A percentile compares a stretch with the other conserved stretches of the same genome.
Evolutionary conservation across 257 asterid genomes (phyloP).

Genomic region (Ajuga chamaepitys): DNA sequence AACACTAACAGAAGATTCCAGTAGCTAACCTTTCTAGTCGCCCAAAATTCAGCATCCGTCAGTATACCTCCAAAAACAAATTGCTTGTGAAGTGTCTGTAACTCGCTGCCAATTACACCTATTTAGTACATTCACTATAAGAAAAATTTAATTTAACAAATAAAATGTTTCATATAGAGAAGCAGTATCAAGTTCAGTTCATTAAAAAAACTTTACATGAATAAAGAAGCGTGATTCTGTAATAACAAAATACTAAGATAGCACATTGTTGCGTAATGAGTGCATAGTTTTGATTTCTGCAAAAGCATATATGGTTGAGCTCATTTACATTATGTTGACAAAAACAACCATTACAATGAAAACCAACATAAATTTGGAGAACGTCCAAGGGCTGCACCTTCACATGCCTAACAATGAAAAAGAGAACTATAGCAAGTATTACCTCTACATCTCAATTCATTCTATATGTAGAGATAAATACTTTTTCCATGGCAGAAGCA

Average conservation of each 20-base stretch:
- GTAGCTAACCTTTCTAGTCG: constrained; percentile 79
- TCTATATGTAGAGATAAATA: not conserved
- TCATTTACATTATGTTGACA: not conserved
- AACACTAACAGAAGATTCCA: constrained; percentile 11
- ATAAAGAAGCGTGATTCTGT: not conserved
- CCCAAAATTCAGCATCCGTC: constrained; percentile 97
- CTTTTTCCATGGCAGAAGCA: not conserved
- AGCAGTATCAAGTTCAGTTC: not conserved
- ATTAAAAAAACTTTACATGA: not conserved
- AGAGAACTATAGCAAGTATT: not conserved
- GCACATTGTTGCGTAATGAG: not conserved
- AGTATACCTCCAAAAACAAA: constrained; percentile 72
- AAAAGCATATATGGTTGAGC: not conserved
- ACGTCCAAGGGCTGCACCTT: not conserved
- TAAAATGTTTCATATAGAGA: constrained; percentile 10
- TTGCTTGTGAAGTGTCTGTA: constrained; percentile 86
- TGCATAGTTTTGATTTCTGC: not conserved
- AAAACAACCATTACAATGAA: not conserved
- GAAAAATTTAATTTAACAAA: constrained; percentile 10
- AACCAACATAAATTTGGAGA: not conserved
- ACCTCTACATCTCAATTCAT: not conserved
- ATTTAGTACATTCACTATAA: constrained; percentile 29
- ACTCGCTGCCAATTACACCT: constrained; percentile 69
- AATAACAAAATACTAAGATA: not conserved
- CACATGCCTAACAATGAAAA: not conserved